Evolutionary conservation across 1,139 yeast species (phyloP).

Genomic region (Yamadazyma taylorii): DNA sequence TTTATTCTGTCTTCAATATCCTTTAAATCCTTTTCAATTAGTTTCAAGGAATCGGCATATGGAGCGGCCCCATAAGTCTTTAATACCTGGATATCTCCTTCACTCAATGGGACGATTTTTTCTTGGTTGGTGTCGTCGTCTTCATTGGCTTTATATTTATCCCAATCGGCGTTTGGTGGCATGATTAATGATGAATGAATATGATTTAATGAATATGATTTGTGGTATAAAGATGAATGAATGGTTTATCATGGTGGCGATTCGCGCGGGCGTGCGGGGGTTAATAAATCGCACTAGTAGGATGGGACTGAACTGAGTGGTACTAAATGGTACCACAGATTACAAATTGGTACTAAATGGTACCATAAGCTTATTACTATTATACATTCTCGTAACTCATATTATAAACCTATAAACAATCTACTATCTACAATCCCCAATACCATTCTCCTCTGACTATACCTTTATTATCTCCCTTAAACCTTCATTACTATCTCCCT

Average conservation of each 20-base stretch:
- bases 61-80: slow-evolving; percentile 98
- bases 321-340: too few species aligned
- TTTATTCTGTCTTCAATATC: slow-evolving; percentile 82
- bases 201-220: too few species aligned
- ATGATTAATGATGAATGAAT: slow-evolving; percentile 27
- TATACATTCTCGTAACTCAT: too few species aligned
- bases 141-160: slow-evolving; percentile 82
- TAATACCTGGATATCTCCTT: slow-evolving; percentile 94
- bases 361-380: too few species aligned
- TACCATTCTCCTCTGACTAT: too few species aligned
- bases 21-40: slow-evolving; percentile 81
- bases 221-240: neutral
- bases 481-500: too few species aligned
- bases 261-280: slow-evolving; percentile 1
- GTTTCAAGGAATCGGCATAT: slow-evolving; percentile 76
- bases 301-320: too few species aligned
- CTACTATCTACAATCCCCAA: too few species aligned
- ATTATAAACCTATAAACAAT: too few species aligned
- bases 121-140: slow-evolving; percentile 63
- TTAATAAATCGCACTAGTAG: neutral
- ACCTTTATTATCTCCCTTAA: too few species aligned
- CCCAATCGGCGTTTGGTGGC: slow-evolving; percentile 97
- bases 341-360: too few species aligned
- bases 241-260: neutral
- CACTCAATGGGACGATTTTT: slow-evolving; percentile 83